Evolutionary conservation across 2,329 filamentous ascomycete genomes (phyloP), one percentile per base, ranked within the genome.

Genomic region (Neocatenulostroma microsporum): DNA sequence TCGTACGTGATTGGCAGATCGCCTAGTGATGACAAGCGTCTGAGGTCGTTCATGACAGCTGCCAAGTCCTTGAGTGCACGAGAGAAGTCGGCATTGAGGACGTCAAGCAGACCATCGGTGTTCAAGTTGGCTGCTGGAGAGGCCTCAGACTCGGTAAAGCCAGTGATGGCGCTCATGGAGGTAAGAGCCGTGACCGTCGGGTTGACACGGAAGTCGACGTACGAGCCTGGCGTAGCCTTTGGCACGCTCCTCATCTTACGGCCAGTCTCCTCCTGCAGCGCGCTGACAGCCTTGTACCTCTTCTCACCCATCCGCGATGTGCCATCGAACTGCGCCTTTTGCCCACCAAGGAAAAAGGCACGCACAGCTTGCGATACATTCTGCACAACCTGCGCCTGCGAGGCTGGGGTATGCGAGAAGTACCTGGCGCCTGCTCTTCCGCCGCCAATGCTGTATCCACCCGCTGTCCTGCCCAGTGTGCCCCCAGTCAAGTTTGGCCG

Each of bases 311-410:
- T 77, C 12, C 75, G 62, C 37, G 80, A 78, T 28, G 82, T 60
- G 10, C 89, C 89, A 57, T 94, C 84, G 51, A 88, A 95, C 40
- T 84, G 82, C 8, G 83, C 80, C 60, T 88, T 91, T 54, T 94
- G 79, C 0, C 91, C 91, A 0, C 84, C 87, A n/a, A 94, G 72
- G 64, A 85, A 82, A 63, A 98, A 95, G 10, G 87, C 88, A 36
- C 91, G 79, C 54, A 96, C 80, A 4, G 87, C 91, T 50, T 87
- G 80, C 10, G 86, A 94, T n/a, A 95, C 89, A 62, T 94, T 94
- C 61, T 91, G 83, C 34, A 96, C 76, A 30, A 96, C 86, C 60
- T 96, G 85, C 1, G 88, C 86, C 25, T 86, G 87, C 6, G 81
- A 77, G 8, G 84, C 82, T 1, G 89, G 86, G 1, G 79, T 76